A percentile compares a stretch with the other conserved stretches of the same genome.
Evolutionary conservation across 257 asterid genomes (phyloP).

Genomic region (Scutellaria barbata): DNA sequence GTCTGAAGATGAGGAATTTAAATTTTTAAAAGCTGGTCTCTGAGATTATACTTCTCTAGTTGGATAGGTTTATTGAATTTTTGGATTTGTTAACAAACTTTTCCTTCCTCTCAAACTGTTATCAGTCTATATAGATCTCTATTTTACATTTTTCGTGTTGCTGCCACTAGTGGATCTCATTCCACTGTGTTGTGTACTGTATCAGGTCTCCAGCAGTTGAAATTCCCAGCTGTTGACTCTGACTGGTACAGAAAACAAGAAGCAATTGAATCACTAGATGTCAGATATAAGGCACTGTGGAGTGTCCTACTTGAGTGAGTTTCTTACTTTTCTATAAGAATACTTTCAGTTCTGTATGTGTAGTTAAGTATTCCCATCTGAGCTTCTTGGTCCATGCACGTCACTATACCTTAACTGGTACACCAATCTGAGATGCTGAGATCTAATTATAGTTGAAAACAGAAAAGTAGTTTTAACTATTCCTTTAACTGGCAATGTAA

Average conservation of each 20-base stretch:
- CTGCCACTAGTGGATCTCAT: constrained; percentile 34
- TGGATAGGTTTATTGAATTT: background rate
- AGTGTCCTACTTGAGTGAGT: constrained; percentile 66
- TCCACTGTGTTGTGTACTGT: constrained; percentile 26
- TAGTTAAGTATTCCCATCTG: background rate
- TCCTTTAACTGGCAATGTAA: background rate
- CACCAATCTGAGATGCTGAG: constrained; percentile 25
- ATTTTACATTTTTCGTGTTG: constrained; percentile 28
- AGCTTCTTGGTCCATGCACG: constrained; percentile 24
- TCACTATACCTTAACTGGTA: background rate
- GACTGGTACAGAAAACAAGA: constrained; percentile 70
- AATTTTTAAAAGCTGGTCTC: background rate
- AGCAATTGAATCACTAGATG: constrained; percentile 73
- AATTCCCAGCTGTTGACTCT: constrained; percentile 60
- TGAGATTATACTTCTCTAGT: constrained; percentile 17
- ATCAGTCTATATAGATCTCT: constrained; percentile 9
- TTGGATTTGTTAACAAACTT: background rate
- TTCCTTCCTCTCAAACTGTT: constrained; percentile 8
- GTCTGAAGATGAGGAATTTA: background rate
- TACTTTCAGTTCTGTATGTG: constrained; percentile 27
- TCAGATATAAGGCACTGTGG: constrained; percentile 79
- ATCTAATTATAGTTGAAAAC: background rate
- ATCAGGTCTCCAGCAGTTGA: constrained; percentile 66
- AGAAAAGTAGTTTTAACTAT: constrained; percentile 3
- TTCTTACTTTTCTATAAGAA: constrained; percentile 31